Evolutionary conservation across 495 filamentous ascomycete genomes (phyloP), one percentile per base, ranked within the genome.

Genomic region (Daldinia vernicosa): DNA sequence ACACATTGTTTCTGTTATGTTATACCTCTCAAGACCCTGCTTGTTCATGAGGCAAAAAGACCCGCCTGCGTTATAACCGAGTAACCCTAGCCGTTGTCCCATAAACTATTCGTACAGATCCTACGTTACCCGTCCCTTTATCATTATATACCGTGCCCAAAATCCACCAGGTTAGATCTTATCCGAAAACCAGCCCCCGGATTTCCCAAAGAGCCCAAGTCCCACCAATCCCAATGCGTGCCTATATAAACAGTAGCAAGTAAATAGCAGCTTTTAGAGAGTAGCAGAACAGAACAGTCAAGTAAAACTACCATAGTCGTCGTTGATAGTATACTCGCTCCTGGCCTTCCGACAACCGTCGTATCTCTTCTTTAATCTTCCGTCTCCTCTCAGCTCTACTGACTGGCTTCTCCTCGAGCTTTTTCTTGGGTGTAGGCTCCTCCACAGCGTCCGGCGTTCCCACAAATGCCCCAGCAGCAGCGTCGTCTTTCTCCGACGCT

Each of bases 301-400:
- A 14, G 22, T 11, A 15, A 35, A 35, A 28, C 37, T 62, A 87
- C 78, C 79, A 84, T 69, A 83, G 69, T 37, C 84, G 69, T 55
- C 84, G 77, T 58, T 82, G 82, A 63, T 84, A 85, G 40, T 83
- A 82, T 9, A 81, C 80, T 24, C 73, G 77, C 40, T 79, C 64
- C 17, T 77, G 74, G 9, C 78, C 79, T 60, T 81, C 76, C 9
- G 83, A 76, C 39, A 81, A 72, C 59, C 74, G 77, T 65, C 79
- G 69, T 12, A 87, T 83, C 66, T 87, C 82, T 35, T 85, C 84
- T 68, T 83, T 84, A 56, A 87, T 87, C 15, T 76, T 74, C 61
- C 74, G 76, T 60, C 85, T 78, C 66, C 85, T 81, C 70, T 84
- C 83, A 1, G 81, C 83, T 60, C 79, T 71, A 63, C 81, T 86